These are phyloP conservation scores for Cucurbita moschata DNA, from an alignment of 306 rosid species.

Conservation along the genomic window DNA sequence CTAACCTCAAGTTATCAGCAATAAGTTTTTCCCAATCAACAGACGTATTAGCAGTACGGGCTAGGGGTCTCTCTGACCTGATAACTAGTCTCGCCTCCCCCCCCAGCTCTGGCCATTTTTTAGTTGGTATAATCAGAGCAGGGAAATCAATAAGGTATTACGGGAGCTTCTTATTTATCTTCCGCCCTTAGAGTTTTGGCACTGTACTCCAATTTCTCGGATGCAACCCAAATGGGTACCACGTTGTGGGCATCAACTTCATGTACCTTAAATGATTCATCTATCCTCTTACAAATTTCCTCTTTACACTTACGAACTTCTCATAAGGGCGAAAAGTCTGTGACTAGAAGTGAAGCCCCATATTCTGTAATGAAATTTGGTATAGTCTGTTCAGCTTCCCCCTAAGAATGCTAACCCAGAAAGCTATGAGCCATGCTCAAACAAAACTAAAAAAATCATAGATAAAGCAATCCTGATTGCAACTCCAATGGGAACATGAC, in stretches of 20 bases:
- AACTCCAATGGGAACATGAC: neutral
- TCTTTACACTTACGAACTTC: slow-evolving; percentile 54
- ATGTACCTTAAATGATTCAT: slow-evolving; percentile 43
- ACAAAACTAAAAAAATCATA: neutral
- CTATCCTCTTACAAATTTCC: slow-evolving; percentile 55
- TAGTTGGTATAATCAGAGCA: slow-evolving; percentile 26
- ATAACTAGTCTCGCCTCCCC: too few species aligned
- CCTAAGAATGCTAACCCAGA: slow-evolving; percentile 26
- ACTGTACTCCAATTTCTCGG: slow-evolving; percentile 81
- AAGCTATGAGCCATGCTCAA: neutral
- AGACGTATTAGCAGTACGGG: neutral
- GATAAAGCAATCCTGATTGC: neutral
- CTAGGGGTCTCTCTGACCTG: too few species aligned
- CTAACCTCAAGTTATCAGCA: slow-evolving; percentile 31
- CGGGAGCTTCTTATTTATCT: slow-evolving; percentile 63
- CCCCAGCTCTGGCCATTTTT: slow-evolving; percentile 28
- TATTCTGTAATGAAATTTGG: slow-evolving; percentile 57
- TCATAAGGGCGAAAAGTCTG: slow-evolving; percentile 74
- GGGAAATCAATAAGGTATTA: slow-evolving; percentile 77
- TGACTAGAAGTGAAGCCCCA: slow-evolving; percentile 72
- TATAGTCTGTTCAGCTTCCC: slow-evolving; percentile 71
- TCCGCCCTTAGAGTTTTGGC: slow-evolving; percentile 67
- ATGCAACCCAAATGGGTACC: slow-evolving; percentile 77
- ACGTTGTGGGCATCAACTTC: slow-evolving; percentile 92
- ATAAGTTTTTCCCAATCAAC: slow-evolving; percentile 16